Evolutionary conservation across 805 yeast genomes (phyloP).

Genomic region (Yamadazyma nakazawae): DNA sequence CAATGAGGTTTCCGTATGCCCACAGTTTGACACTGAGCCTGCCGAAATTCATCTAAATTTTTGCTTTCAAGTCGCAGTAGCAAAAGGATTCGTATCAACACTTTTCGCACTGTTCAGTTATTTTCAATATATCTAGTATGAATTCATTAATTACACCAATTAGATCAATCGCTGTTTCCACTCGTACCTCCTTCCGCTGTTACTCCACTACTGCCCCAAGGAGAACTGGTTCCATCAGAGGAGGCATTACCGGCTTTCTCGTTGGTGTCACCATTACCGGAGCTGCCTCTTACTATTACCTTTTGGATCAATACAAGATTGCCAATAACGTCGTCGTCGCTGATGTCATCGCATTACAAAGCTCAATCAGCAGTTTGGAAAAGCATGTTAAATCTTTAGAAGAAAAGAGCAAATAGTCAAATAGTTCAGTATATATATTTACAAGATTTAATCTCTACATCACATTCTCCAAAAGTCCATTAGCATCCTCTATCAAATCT

Average conservation of each 20-base stretch:
- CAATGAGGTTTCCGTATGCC: no score
- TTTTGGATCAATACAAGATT: conserved; percentile 71
- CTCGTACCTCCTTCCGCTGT: conserved; percentile 17
- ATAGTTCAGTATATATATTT: not conserved
- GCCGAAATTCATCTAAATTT: not conserved
- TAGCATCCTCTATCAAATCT: conserved; percentile 22
- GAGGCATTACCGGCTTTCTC: conserved; percentile 70
- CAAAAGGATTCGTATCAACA: not conserved
- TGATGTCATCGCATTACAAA: conserved; percentile 69
- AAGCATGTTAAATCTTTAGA: conserved; percentile 66
- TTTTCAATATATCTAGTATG: not conserved
- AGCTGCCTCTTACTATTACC: conserved; percentile 70
- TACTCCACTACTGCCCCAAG: conserved; percentile 28
- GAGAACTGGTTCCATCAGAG: conserved; percentile 41
- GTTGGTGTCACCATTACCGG: conserved; percentile 76
- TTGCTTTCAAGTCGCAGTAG: not conserved
- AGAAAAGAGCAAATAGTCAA: conserved; percentile 18
- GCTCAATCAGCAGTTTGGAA: conserved; percentile 64
- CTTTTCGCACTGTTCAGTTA: not conserved
- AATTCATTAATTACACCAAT: not conserved
- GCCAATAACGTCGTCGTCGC: conserved; percentile 70
- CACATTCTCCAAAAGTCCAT: not conserved
- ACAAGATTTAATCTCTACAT: not conserved
- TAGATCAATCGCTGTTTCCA: not conserved
- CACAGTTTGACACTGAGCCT: not conserved